Conservation (phyloP, 345 rosid species). For the Populus simonii region DNA sequence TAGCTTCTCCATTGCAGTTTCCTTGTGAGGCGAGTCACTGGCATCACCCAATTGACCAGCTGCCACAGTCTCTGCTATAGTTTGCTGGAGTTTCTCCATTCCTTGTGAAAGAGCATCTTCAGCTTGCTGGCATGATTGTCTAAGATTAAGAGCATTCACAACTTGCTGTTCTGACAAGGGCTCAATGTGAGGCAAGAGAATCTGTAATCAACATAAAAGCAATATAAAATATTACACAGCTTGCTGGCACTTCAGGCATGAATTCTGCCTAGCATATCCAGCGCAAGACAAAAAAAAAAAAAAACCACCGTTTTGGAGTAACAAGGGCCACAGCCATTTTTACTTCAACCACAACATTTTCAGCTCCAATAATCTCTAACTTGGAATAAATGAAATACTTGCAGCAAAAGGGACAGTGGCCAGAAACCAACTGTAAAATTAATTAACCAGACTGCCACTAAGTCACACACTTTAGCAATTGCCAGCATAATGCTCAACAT, state of each 20-base stretch:
- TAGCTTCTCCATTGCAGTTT: conserved; percentile 69
- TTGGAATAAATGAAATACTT: not conserved
- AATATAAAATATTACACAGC: not conserved
- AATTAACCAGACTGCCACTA: not conserved
- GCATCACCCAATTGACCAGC: conserved; percentile 58
- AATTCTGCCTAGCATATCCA: not conserved
- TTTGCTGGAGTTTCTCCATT: conserved; percentile 83
- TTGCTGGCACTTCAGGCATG: too few relatives aligned
- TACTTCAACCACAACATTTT: not conserved
- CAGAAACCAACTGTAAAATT: not conserved
- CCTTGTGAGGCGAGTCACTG: conserved; percentile 47
- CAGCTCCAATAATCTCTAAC: not conserved
- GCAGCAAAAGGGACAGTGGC: not conserved
- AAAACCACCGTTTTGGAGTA: not conserved
- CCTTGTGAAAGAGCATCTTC: conserved; percentile 95
- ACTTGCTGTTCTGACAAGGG: conserved; percentile 62
- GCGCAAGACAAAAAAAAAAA: not conserved
- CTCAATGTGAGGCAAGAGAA: conserved; percentile 66
- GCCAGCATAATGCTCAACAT: not conserved
- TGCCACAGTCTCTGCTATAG: conserved; percentile 63
- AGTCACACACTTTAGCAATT: not conserved
- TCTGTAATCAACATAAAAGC: conserved; percentile 39
- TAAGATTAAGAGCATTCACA: conserved; percentile 45
- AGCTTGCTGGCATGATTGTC: conserved; percentile 82
- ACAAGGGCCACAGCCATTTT: not conserved